Percentiles rank a stretch among this genome's conserved stretches.
phyloP scores from a whole-genome alignment of 1,139 yeast genomes.

The Lodderomyces parapsilosis region DNA sequence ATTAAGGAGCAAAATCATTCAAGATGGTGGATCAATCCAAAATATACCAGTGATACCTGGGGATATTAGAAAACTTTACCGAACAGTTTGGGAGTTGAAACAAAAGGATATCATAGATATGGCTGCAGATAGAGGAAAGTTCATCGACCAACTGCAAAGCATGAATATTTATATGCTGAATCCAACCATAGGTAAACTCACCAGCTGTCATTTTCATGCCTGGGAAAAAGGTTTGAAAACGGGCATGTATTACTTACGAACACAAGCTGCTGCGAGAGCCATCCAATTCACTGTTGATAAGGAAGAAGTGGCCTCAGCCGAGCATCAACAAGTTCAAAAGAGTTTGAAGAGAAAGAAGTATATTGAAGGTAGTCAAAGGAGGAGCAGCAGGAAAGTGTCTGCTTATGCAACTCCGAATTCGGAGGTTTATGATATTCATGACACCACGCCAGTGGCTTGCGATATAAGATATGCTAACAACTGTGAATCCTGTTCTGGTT shows the following conservation, averaged over 20 bases:
- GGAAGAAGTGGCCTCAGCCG: constrained; percentile 23
- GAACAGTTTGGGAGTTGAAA: constrained; percentile 96
- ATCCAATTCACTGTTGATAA: constrained; percentile 84
- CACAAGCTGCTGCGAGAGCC: constrained; percentile 93
- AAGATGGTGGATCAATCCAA: constrained; percentile 86
- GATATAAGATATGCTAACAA: constrained; percentile 30
- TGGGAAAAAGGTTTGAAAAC: constrained; percentile 97
- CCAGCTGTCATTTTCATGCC: constrained; percentile 97
- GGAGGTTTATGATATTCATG: constrained; percentile 27
- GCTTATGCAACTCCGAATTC: constrained; percentile 16
- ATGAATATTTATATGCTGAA: constrained; percentile 81
- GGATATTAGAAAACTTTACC: constrained; percentile 74
- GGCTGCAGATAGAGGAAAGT: constrained; percentile 95
- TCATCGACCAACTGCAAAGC: constrained; percentile 92
- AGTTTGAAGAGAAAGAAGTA: constrained; percentile 22
- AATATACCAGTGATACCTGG: constrained; percentile 72
- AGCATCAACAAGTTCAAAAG: constrained; percentile 6
- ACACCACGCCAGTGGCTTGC: constrained; percentile 40
- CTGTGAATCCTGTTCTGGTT: constrained; percentile 52
- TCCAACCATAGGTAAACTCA: constrained; percentile 90
- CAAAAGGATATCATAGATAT: constrained; percentile 86
- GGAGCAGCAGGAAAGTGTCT: constrained; percentile 6
- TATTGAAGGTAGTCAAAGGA: constrained; percentile 13
- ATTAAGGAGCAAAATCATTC: constrained; percentile 77
- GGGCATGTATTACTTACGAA: constrained; percentile 95